Conservation (phyloP, 2,329 filamentous ascomycete species). For the Epichloe uncinata region DNA sequence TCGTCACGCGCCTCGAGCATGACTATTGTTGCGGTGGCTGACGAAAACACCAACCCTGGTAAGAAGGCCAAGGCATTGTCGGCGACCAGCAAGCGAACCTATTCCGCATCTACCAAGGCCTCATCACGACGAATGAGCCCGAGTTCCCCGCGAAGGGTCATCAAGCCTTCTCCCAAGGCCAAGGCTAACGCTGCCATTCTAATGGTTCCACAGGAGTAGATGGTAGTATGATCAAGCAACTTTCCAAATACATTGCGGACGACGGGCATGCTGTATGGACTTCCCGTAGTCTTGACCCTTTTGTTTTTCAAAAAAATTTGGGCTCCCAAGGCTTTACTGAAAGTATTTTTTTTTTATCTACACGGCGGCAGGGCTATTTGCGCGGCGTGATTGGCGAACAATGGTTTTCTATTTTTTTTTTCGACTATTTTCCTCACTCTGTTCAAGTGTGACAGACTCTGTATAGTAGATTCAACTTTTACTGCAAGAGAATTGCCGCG, state of each 20-base stretch:
- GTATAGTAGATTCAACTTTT: neutral
- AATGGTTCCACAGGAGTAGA: constrained; percentile 1
- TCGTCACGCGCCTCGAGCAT: constrained; percentile 9
- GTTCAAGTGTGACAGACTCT: neutral
- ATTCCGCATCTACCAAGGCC: neutral
- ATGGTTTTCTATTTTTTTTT: neutral
- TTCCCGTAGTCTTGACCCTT: neutral
- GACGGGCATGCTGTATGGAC: too few relatives aligned
- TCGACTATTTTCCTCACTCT: too few relatives aligned
- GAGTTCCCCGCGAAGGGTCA: constrained; percentile 2
- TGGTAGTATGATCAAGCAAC: too few relatives aligned
- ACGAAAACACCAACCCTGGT: constrained; percentile 2
- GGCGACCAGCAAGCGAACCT: neutral
- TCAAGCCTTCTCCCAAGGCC: constrained; percentile 7
- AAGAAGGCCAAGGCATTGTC: constrained; percentile 1
- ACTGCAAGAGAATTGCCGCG: too few relatives aligned
- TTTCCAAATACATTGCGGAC: too few relatives aligned
- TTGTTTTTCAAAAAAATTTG: neutral
- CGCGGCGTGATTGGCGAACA: neutral
- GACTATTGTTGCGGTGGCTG: constrained; percentile 8
- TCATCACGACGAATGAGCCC: neutral
- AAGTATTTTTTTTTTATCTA: neutral
- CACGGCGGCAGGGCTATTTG: neutral
- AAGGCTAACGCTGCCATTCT: constrained; percentile 5
- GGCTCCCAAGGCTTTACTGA: neutral